Evolutionary conservation across 257 asterid genomes (phyloP), one percentile per base, ranked within the genome.

Genomic region (Scutellaria galericulata): DNA sequence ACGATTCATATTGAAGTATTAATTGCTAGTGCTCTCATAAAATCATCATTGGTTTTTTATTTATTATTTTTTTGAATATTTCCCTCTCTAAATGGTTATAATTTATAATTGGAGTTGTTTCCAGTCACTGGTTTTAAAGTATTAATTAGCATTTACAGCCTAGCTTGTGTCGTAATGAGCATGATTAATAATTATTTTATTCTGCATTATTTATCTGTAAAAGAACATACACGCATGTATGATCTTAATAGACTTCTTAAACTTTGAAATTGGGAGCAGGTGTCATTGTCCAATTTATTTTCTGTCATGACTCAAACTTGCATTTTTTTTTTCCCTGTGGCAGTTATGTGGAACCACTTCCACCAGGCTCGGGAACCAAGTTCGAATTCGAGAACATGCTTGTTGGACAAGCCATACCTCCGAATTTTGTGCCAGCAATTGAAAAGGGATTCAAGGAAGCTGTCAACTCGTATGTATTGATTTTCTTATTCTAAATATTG

Each of bases 361-460:
- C 94, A 74, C 79, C 80, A 66, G 97, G 89, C 64, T 90, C 92
- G 0, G 79, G 90, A 63, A 75, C 87, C 27, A 95, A 95, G 83
- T 86, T 92, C 48, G 99, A 92, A 74, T 95, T 95, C 15, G 98
- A 92, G 46, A 95, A 90, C 84, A 78, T 77, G 86, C 91, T 95
- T 60, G 86, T 95, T 40, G 99, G 99, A 72, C 96, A 88, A 82
- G 88, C 91, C 69, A 76, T 95, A 79, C 98, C 99, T 24, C 87
- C 98, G 74, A 86, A 82, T 73, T 95, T 87, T 75, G 90, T 95
- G 67, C 98, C 99, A 37, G 96, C 99, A 66, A 95, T 95, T 70
- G 99, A 95, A 76, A 95, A 92, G 81, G 99, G 99, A 54, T 92
- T 95, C 77, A 90, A 79, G 82, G 99, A 95, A 85, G 99, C 99